Evolutionary conservation across 2,329 filamentous ascomycete genomes (phyloP), one percentile per base, ranked within the genome.

Genomic region (Curvularia lunata): DNA sequence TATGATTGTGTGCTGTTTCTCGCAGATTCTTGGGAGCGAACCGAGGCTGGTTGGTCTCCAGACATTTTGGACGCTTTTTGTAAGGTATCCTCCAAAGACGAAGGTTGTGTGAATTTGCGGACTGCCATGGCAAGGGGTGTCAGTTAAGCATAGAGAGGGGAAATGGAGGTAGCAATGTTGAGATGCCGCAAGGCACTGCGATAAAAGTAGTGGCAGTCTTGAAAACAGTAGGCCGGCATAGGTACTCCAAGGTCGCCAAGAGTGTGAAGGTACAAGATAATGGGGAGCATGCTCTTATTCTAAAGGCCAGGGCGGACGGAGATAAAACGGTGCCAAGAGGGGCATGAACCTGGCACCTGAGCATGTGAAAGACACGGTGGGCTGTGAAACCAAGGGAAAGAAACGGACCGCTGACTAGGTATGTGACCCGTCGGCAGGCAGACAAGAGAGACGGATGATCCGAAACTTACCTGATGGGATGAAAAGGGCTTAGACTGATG

Each of bases 131-230:
- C 81, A 56, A 80, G 62, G 84, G 81, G 83, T 75, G 84, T 77
- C 69, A 71, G 61, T 69, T 82, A 91, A 78, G 84, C 85, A 82
- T 91, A 92, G 53, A 91, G 82, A 68, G 90, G 88, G 66, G 89
- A 91, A 77, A 96, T 86, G 72, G 82, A 85, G 69, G 91, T 96
- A 80, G 87, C 85, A 70, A 96, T 88, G 74, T 90, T 94, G 69
- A 96, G 82, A 75, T 92, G 88, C 83, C 91, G 91, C 80, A 96
- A 82, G 75, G 91, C 90, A 78, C 89, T 96, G 83, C 91, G 91
- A 82, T 91, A 95, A 81, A 96, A 96, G 81, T 96, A 96, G 77
- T 96, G 91, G 73, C 91, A 96, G 79, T 96, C 90, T 83, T 95
- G 89, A 56, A 91, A 82, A 78, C 83, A 96, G 78, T 91, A 94